Base-by-base conservation (phyloP, 805 yeast species). In the Candida cerambycidarum region DNA sequence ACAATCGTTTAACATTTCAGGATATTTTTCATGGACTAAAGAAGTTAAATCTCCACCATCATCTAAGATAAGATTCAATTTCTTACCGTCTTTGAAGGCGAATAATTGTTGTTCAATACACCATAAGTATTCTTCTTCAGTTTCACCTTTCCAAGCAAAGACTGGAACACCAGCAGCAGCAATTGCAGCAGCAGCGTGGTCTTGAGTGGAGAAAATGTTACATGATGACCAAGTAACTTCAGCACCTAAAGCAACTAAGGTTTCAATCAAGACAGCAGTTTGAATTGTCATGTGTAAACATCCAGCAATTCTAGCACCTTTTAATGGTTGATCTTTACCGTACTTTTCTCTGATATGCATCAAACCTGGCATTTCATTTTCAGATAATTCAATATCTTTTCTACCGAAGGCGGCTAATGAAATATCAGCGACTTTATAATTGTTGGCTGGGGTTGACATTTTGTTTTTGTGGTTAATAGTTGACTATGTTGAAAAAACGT, bases 111-210 rank as follows among this genome's bases (percentile, higher is more conserved):
- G 98, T 79, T 93, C 97, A 61, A 92, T 88, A 82, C 99, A 92
- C 99, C 99, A 92, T 66, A 81, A 67, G 83, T 92, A 93, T 79
- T 92, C 99, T 80, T 92, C 98, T 75, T 92, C 99, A 72, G 98
- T 89, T 83, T 92, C 98, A 71, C 99, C 98, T 82, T 92, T 92
- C 99, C 99, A 92, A 63, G 99, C 99, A 60, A 89, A 92, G 56
- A 92, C 99, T 66, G 99, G 98, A 48, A 92, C 95, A 77, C 99
- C 99, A 57, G 97, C 73, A 58, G 98, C 99, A 60, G 99, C 99
- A 71, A 92, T 93, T 61, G 98, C 98, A 64, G 99, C 97, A 62
- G 99, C 98, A 59, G 98, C 98, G 71, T 92, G 98, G 76, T 92
- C 99, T 79, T 92, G 99, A 56, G 99, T 92, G 59, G 98, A 90